Conservation (phyloP, 495 filamentous ascomycete species). For the Talaromyces stipitatus region DNA sequence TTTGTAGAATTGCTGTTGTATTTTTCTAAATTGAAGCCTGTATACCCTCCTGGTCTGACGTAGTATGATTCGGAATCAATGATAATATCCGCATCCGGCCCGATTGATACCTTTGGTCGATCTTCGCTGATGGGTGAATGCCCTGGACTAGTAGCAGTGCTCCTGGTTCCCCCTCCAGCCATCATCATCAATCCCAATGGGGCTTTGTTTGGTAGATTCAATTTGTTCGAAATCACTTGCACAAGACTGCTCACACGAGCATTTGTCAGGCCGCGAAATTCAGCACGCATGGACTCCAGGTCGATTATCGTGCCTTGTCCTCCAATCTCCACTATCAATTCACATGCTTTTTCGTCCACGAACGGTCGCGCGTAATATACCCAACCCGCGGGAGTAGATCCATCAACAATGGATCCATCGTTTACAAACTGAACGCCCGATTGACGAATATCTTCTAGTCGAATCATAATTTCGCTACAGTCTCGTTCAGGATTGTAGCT, state of each 20-base stretch:
- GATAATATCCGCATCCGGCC: constrained; percentile 57
- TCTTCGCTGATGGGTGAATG: constrained; percentile 67
- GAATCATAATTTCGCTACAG: constrained; percentile 69
- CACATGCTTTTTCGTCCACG: constrained; percentile 61
- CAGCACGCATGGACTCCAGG: constrained; percentile 45
- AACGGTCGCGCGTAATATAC: constrained; percentile 79
- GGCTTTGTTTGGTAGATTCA: constrained; percentile 59
- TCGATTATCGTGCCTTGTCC: constrained; percentile 60
- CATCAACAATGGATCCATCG: constrained; percentile 24
- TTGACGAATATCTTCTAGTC: constrained; percentile 78
- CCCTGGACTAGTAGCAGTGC: constrained; percentile 51
- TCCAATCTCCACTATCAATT: constrained; percentile 75
- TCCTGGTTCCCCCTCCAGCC: constrained; percentile 40
- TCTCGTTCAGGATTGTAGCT: constrained; percentile 62
- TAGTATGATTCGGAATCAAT: constrained; percentile 52
- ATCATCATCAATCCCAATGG: constrained; percentile 62
- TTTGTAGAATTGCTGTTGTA: not conserved
- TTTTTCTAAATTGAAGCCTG: not conserved
- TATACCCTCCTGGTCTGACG: constrained; percentile 1
- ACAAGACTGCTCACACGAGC: constrained; percentile 64
- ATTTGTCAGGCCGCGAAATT: constrained; percentile 64
- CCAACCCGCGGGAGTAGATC: constrained; percentile 40
- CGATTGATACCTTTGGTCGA: constrained; percentile 58
- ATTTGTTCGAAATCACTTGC: constrained; percentile 73
- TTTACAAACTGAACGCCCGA: constrained; percentile 62